Base-by-base conservation (phyloP, 2,329 filamentous ascomycete species). In the Botrytis pseudocinerea region DNA sequence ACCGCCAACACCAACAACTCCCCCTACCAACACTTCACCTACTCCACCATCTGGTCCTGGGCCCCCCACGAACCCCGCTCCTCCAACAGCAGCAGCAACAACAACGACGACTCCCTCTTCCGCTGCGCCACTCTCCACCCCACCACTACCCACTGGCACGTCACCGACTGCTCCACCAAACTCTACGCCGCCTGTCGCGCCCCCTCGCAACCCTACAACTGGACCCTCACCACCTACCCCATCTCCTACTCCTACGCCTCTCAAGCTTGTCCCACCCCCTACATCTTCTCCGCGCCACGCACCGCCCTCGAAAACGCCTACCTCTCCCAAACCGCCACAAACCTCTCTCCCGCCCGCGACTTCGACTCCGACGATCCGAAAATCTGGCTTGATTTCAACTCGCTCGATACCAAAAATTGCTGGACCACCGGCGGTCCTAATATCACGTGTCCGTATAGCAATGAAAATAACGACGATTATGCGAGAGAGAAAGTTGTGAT, bases 301-400 rank as follows among this genome's bases (percentile, higher is more conserved):
- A 91, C 89, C 0, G 85, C 87, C 2, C 83, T 92, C 3, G 90
- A 92, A 78, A 92, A 91, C 75, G 82, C 82, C 2, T 89, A 90
- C 77, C 82, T 92, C 46, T 80, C 73, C 54, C 80, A 60, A 75
- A 74, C 80, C 63, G 73, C 76, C 51, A 78, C 2, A 1, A 9
- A 20, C 4, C 40, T 69, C 54, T 46, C 54, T 28, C 3, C 46
- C n/a, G 4, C 35, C 25, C 69, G 18, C 42, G 16, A 73, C 60
- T 40, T 73, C 70, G 74, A 78, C 5, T 80, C 79, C 8, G 74
- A 77, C 9, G 74, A 78, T 7, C 22, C 22, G 78, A 75, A 84
- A 14, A 79, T 90, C 9, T 91, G 87, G 84, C 77, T 92, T 59
- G 85, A 91, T 76, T 85, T 91, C 75, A 92, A 92, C 76, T 87